Conservation (phyloP, 345 rosid species). For the Boechera stricta region DNA sequence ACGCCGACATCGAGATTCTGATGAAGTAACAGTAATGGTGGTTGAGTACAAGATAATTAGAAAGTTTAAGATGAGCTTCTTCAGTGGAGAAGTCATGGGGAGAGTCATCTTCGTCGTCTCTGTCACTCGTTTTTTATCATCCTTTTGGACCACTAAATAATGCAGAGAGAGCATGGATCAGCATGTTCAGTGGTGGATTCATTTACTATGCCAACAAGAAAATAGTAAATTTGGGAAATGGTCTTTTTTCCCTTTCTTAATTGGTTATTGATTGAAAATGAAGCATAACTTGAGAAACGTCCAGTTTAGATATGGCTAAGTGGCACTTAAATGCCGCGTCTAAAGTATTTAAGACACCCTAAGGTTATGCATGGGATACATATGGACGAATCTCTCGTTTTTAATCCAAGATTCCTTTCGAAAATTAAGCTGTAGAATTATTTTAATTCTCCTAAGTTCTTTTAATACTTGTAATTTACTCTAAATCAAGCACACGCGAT, state of each 20-base stretch:
- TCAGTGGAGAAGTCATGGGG: conserved; percentile 21
- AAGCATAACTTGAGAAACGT: neutral
- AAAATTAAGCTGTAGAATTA: neutral
- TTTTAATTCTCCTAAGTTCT: neutral
- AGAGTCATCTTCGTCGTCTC: conserved; percentile 6
- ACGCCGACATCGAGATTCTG: conserved; percentile 2
- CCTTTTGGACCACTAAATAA: neutral
- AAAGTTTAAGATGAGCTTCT: conserved; percentile 23
- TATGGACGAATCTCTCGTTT: neutral
- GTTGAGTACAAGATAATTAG: conserved; percentile 15
- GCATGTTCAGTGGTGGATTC: neutral
- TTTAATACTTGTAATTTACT: too few relatives aligned
- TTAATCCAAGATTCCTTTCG: neutral
- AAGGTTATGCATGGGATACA: neutral
- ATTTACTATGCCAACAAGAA: neutral
- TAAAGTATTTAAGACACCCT: neutral
- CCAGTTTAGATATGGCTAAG: neutral
- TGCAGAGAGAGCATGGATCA: neutral
- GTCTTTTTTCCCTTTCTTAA: too few relatives aligned
- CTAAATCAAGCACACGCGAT: too few relatives aligned
- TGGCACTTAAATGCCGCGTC: neutral
- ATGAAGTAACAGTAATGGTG: neutral
- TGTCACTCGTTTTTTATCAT: neutral
- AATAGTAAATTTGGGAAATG: neutral
- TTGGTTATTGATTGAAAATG: neutral